Evolutionary conservation across 768 basidiomycete genomes (phyloP).

Genomic region (Cubamyces lactineus): DNA sequence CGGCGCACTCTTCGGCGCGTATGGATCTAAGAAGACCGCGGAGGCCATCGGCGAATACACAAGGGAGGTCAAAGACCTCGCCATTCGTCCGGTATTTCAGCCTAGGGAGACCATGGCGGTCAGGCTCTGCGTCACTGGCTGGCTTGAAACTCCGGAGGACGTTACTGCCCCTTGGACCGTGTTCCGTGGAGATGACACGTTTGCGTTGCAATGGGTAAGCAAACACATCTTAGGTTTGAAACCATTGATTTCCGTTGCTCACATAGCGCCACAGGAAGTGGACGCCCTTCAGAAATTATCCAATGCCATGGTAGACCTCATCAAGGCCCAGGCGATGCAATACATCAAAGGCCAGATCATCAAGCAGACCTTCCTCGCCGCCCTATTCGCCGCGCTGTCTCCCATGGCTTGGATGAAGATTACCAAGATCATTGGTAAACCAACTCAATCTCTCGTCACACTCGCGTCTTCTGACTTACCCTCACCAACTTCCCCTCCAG

Average conservation of each 20-base stretch:
- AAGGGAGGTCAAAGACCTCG: slow-evolving; percentile 55
- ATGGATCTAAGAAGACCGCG: slow-evolving; percentile 53
- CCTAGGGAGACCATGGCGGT: slow-evolving; percentile 51
- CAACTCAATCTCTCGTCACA: neutral
- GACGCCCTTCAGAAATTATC: slow-evolving; percentile 55
- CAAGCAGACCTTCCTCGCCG: slow-evolving; percentile 53
- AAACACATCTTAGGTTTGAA: too few relatives aligned
- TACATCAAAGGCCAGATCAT: slow-evolving; percentile 53
- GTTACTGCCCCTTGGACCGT: slow-evolving; percentile 57
- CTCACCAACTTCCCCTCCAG: slow-evolving; percentile 33
- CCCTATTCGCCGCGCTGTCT: slow-evolving; percentile 51
- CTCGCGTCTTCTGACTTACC: neutral
- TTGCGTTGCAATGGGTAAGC: slow-evolving; percentile 60
- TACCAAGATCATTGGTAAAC: slow-evolving; percentile 55
- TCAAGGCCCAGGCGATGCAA: slow-evolving; percentile 53
- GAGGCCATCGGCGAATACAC: slow-evolving; percentile 55
- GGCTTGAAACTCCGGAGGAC: slow-evolving; percentile 49
- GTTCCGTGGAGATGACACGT: slow-evolving; percentile 53
- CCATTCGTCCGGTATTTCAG: slow-evolving; percentile 48
- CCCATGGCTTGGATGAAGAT: slow-evolving; percentile 55
- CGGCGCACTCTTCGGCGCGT: slow-evolving; percentile 60
- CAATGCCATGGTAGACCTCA: slow-evolving; percentile 45
- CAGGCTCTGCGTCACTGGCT: slow-evolving; percentile 58
- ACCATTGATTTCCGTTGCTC: neutral
- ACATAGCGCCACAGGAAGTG: slow-evolving; percentile 47